phyloP scores from a whole-genome alignment of 225 moss, liverwort and hornwort species.

The Polytrichum commune region DNA sequence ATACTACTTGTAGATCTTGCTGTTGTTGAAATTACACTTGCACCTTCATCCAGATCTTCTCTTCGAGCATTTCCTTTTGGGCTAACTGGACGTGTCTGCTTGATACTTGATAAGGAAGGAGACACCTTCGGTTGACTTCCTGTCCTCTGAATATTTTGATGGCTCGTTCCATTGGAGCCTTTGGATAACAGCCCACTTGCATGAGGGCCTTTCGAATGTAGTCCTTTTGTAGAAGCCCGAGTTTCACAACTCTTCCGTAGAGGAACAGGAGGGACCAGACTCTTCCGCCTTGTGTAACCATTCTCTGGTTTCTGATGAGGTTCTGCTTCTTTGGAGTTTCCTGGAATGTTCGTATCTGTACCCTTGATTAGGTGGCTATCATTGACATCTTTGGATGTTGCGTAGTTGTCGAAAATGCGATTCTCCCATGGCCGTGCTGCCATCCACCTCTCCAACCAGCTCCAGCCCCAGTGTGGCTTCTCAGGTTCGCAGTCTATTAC shows the following conservation, averaged over 20 bases:
- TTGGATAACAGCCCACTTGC: constrained; percentile 8
- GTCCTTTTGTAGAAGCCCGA: constrained; percentile 8
- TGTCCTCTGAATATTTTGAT: constrained; percentile 14
- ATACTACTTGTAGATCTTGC: constrained; percentile 61
- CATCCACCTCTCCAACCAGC: constrained; percentile 94
- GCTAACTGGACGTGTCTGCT: constrained; percentile 54
- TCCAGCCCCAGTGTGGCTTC: constrained; percentile 91
- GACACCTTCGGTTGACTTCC: constrained; percentile 19
- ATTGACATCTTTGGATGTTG: constrained; percentile 24
- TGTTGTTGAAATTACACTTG: constrained; percentile 52
- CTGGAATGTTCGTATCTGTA: constrained; percentile 19
- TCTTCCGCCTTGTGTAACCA: constrained; percentile 36
- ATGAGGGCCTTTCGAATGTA: constrained; percentile 4
- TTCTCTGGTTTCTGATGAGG: constrained; percentile 43
- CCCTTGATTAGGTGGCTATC: constrained; percentile 34
- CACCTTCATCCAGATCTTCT: constrained; percentile 58
- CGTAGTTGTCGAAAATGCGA: constrained; percentile 45
- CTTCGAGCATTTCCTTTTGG: constrained; percentile 59
- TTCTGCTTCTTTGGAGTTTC: constrained; percentile 36
- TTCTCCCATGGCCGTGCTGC: constrained; percentile 85
- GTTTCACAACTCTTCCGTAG: constrained; percentile 17
- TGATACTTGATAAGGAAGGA: constrained; percentile 17
- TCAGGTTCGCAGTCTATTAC: constrained; percentile 83
- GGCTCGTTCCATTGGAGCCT: constrained; percentile 7
- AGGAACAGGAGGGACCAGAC: constrained; percentile 16